Evolutionary conservation across 495 filamentous ascomycete genomes (phyloP), one percentile per base, ranked within the genome.

Genomic region (Penicillium fimorum): DNA sequence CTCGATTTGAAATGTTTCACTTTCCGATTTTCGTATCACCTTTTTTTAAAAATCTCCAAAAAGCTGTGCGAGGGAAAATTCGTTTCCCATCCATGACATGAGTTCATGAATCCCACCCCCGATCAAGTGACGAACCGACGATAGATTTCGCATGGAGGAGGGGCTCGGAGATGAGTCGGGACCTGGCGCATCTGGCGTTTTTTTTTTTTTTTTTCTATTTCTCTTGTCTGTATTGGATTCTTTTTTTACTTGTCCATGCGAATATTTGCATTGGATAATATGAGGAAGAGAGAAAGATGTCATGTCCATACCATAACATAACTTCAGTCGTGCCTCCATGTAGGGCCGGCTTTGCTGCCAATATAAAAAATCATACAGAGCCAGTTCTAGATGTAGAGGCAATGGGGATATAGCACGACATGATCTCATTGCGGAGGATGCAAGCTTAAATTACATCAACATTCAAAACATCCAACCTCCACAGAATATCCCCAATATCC

Each of bases 101-200:
- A 69, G 56, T 69, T 66, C 63, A 69, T 66, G 66, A 69, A 64
- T 64, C 55, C 61, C 63, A 61, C 48, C 57, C 65, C 61, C 60
- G 56, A 64, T 68, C 55, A 61, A 45, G 29, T 45, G 51, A 46
- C 33, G 52, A 54, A 51, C 48, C 57, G 60, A 59, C 57, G 63
- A 69, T 67, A 67, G 66, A 69, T 60, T 66, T 66, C 63, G 61
- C 66, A 69, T 66, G 63, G 55, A 64, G 58, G 55, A 64, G 59
- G 52, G 52, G 58, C 66, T 66, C 64, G 61, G 55, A 62, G 63
- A 62, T 62, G 63, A 69, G 66, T 64, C 66, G 66, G 66, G 63
- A 64, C 59, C 58, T 66, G 66, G 66, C 66, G 66, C 66, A 68
- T 66, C 55, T 49, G 66, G 66, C 61, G 66, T 69, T 69, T 60